A percentile compares a stretch with the other conserved stretches of the same genome.
Evolutionary conservation across 805 yeast species (phyloP).

Genomic region (Diddensiella transvaalensis): DNA sequence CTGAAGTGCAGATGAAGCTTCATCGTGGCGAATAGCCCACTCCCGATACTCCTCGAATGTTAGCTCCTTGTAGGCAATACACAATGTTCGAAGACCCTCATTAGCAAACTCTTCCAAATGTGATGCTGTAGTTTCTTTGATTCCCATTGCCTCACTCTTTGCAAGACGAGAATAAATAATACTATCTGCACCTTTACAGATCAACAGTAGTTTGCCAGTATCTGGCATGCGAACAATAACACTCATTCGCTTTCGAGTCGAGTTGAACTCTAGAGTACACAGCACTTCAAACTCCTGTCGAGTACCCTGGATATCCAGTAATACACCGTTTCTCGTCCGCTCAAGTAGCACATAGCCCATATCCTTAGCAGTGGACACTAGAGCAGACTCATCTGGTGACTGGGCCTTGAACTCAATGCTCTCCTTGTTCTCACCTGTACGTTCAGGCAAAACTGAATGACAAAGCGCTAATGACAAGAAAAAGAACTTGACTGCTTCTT

Average conservation of each 20-base stretch:
- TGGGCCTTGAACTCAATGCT: constrained; percentile 63
- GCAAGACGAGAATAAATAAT: constrained; percentile 52
- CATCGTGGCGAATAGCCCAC: constrained; percentile 51
- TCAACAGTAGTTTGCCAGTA: constrained; percentile 41
- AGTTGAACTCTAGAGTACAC: constrained; percentile 59
- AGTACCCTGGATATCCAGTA: constrained; percentile 44
- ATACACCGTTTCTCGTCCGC: constrained; percentile 47
- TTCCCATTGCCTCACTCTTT: constrained; percentile 16
- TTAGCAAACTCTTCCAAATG: constrained; percentile 67
- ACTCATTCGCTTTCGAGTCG: constrained; percentile 78
- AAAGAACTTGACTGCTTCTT: constrained; percentile 50
- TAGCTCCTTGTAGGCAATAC: constrained; percentile 60
- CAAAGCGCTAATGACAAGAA: constrained; percentile 67
- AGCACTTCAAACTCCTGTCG: constrained; percentile 46
- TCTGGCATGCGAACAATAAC: constrained; percentile 51
- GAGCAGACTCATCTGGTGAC: constrained; percentile 80
- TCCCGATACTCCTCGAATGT: constrained; percentile 39
- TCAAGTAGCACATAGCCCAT: constrained; percentile 62
- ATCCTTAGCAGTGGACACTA: constrained; percentile 73
- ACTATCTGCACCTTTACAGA: constrained; percentile 74
- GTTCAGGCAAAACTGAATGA: constrained; percentile 69
- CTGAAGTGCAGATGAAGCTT: constrained; percentile 51
- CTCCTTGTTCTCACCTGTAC: constrained; percentile 32
- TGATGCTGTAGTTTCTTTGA: constrained; percentile 50
- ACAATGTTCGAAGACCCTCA: constrained; percentile 75